Percentiles rank a stretch among this genome's conserved stretches.
These are phyloP conservation scores for Cytospora paraplurivora DNA, from an alignment of 2,329 filamentous ascomycete species.

Conservation along the genomic window DNA sequence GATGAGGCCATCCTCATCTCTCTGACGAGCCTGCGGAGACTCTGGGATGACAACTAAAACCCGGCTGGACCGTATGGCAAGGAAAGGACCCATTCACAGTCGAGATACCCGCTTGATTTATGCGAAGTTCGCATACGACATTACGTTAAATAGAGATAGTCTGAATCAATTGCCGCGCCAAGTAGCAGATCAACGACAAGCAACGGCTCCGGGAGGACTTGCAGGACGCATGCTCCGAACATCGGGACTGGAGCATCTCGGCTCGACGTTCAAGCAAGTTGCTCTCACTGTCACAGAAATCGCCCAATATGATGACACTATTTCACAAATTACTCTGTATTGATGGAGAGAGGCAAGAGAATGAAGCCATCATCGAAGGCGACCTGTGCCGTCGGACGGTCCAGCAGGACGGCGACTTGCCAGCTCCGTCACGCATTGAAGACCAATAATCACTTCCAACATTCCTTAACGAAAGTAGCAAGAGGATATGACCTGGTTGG, in stretches of 20 bases:
- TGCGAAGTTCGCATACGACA: background rate
- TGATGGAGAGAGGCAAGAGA: no score
- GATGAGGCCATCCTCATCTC: slow-evolving; percentile 83
- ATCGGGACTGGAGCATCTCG: no score
- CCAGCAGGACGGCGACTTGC: background rate
- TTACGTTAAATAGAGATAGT: background rate
- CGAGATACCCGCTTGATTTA: background rate
- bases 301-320: no score
- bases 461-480: background rate
- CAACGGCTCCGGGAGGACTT: no score
- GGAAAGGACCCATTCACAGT: background rate
- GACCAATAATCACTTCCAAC: background rate
- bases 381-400: no score
- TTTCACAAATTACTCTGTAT: no score
- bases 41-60: slow-evolving; percentile 49
- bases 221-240: no score
- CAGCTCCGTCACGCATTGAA: background rate
- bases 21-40: slow-evolving; percentile 65
- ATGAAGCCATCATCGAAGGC: no score
- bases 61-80: background rate
- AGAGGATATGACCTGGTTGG: background rate
- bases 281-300: no score
- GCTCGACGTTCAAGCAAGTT: no score
- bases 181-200: background rate
- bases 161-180: background rate